A percentile compares a stretch with the other conserved stretches of the same genome.
phyloP scores from a whole-genome alignment of 2,329 filamentous ascomycete species.

The Monilinia fructigena region DNA sequence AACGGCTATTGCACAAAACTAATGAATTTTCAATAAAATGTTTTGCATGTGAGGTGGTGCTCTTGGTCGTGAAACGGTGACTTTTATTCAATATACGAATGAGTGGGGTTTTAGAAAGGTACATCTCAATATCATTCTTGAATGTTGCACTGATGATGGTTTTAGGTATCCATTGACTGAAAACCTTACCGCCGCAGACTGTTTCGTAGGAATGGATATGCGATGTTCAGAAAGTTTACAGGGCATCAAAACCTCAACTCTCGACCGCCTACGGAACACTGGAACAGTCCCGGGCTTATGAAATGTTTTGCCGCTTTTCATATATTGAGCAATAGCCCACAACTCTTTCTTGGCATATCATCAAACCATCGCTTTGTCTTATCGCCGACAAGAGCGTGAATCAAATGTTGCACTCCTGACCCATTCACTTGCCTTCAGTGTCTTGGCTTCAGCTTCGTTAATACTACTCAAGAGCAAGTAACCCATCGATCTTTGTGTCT shows the following conservation, averaged over 20 bases:
- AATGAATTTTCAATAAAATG: conserved; percentile 21
- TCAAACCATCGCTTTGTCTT: not conserved
- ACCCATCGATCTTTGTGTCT: too few relatives aligned
- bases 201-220: not conserved
- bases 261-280: not conserved
- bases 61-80: not conserved
- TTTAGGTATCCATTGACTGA: not conserved
- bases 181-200: not conserved
- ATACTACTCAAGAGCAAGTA: too few relatives aligned
- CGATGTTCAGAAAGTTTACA: not conserved
- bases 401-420: too few relatives aligned
- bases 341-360: too few relatives aligned
- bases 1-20: conserved; percentile 35
- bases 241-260: not conserved
- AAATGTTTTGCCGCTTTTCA: not conserved
- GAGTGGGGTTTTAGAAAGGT: not conserved
- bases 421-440: too few relatives aligned
- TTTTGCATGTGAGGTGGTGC: conserved; percentile 19
- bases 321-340: too few relatives aligned
- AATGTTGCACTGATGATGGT: not conserved
- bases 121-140: not conserved
- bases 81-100: not conserved
- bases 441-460: too few relatives aligned
- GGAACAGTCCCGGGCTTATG: not conserved
- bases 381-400: too few relatives aligned